Conservation (phyloP, 2,329 filamentous ascomycete genomes). For the Exophiala oligosperma region DNA sequence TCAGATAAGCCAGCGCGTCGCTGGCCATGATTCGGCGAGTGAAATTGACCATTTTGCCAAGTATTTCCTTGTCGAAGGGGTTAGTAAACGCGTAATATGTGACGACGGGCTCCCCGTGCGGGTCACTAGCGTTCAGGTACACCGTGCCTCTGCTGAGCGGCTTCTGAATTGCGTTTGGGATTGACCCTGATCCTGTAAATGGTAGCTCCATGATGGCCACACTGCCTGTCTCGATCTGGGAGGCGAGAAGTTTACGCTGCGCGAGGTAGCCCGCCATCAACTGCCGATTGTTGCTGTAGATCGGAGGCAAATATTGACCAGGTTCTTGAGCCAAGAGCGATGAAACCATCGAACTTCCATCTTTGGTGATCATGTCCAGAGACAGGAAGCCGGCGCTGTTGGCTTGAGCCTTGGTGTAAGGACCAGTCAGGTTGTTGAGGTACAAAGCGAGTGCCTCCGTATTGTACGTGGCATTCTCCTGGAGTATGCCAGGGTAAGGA, state of each 20-base stretch:
- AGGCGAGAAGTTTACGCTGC: slow-evolving; percentile 18
- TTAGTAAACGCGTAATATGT: slow-evolving; percentile 18
- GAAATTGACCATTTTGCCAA: slow-evolving; percentile 19
- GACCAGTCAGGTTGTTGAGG: slow-evolving; percentile 19
- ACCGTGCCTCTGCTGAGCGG: slow-evolving; percentile 25
- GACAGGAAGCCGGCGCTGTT: slow-evolving; percentile 19
- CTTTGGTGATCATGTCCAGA: slow-evolving; percentile 18
- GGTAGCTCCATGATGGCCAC: slow-evolving; percentile 21
- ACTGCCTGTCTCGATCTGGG: slow-evolving; percentile 10
- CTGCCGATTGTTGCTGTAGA: slow-evolving; percentile 7
- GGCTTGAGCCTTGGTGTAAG: slow-evolving; percentile 22
- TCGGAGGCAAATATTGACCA: slow-evolving; percentile 10
- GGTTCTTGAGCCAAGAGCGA: slow-evolving; percentile 4
- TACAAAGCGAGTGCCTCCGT: slow-evolving; percentile 19
- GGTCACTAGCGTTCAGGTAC: slow-evolving; percentile 20
- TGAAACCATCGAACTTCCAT: slow-evolving; percentile 4
- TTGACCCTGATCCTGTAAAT: slow-evolving; percentile 6
- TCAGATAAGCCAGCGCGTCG: slow-evolving; percentile 6
- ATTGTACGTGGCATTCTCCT: slow-evolving; percentile 22
- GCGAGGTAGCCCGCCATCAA: slow-evolving; percentile 23
- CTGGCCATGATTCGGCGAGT: slow-evolving; percentile 17
- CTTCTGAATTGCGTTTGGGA: slow-evolving; percentile 24
- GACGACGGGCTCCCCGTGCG: slow-evolving; percentile 19
- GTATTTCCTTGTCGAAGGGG: slow-evolving; percentile 19
- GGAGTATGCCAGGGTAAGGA: slow-evolving; percentile 18